These are phyloP conservation scores for Pseudoturritis turrita DNA, from an alignment of 345 rosid genomes.

Conservation along the genomic window DNA sequence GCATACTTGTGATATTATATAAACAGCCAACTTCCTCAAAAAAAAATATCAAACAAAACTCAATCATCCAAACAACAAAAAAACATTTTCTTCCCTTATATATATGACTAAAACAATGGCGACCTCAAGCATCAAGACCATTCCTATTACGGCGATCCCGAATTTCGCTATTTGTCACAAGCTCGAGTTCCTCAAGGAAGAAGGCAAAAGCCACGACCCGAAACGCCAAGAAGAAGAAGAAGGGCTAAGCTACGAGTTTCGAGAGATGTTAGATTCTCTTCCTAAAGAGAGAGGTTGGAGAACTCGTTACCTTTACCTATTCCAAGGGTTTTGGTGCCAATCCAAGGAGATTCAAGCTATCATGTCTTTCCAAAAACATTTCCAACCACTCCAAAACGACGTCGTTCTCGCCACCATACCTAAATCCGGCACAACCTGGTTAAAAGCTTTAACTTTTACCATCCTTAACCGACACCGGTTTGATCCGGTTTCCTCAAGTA, in stretches of 20 bases:
- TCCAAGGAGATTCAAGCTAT: conserved; percentile 54
- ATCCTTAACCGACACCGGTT: conserved; percentile 31
- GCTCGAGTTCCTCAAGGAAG: conserved; percentile 18
- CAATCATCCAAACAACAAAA: neutral
- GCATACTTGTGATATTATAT: conserved; percentile 23
- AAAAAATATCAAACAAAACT: conserved; percentile 7
- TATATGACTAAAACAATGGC: conserved; percentile 20
- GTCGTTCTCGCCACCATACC: conserved; percentile 45
- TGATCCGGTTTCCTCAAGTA: conserved; percentile 3
- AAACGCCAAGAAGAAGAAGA: conserved; percentile 28
- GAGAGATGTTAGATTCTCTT: conserved; percentile 45
- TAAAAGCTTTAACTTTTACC: conserved; percentile 45
- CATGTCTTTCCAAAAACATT: conserved; percentile 43
- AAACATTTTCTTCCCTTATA: neutral
- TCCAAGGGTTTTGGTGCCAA: conserved; percentile 77
- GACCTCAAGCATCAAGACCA: conserved; percentile 19
- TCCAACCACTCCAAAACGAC: conserved; percentile 27
- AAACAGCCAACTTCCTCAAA: conserved; percentile 23
- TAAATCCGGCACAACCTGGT: conserved; percentile 61
- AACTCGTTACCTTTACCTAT: conserved; percentile 47
- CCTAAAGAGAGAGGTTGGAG: conserved; percentile 71
- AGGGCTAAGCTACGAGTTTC: conserved; percentile 44
- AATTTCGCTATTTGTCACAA: conserved; percentile 14
- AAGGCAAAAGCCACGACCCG: neutral
- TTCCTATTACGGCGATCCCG: conserved; percentile 23